These are phyloP conservation scores for Trichoderma sp. DNA, from an alignment of 2,329 filamentous ascomycete genomes.

Conservation along the genomic window DNA sequence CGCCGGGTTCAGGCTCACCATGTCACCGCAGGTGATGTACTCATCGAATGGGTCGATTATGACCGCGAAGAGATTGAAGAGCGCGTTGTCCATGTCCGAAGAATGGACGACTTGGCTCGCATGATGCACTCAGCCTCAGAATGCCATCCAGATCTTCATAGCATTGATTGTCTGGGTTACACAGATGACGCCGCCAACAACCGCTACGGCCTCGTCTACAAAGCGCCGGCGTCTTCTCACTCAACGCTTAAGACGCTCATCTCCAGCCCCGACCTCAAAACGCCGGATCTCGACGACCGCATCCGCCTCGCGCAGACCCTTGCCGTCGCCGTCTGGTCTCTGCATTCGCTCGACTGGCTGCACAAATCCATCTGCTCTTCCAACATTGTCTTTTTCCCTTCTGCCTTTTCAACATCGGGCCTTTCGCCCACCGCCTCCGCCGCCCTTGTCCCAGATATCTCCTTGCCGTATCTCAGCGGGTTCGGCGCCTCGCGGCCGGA, in stretches of 20 bases:
- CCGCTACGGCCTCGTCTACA: constrained; percentile 46
- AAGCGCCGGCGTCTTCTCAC: constrained; percentile 35
- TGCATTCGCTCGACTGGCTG: constrained; percentile 55
- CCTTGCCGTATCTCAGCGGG: constrained; percentile 46
- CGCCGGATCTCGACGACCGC: constrained; percentile 44
- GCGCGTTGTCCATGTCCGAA: constrained; percentile 42
- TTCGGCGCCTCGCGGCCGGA: constrained; percentile 56
- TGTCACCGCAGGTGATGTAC: constrained; percentile 34
- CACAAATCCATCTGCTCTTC: constrained; percentile 54
- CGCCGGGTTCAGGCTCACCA: constrained; percentile 35
- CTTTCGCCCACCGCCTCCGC: constrained; percentile 35
- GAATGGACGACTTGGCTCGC: constrained; percentile 46
- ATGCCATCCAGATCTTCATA: constrained; percentile 46
- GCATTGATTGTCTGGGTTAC: constrained; percentile 47
- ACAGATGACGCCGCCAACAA: constrained; percentile 38
- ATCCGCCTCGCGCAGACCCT: constrained; percentile 42
- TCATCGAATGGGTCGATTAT: constrained; percentile 47
- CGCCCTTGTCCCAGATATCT: constrained; percentile 40
- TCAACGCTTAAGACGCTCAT: constrained; percentile 42
- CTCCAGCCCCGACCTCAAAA: constrained; percentile 38
- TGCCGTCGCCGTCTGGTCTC: constrained; percentile 45
- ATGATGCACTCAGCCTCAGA: constrained; percentile 47
- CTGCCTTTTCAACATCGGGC: constrained; percentile 35
- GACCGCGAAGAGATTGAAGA: constrained; percentile 42
- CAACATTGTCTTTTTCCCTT: constrained; percentile 55